These are phyloP conservation scores for Synchytrium microbalum DNA, from an alignment of 371 early-diverging fungal genomes.

Conservation along the genomic window DNA sequence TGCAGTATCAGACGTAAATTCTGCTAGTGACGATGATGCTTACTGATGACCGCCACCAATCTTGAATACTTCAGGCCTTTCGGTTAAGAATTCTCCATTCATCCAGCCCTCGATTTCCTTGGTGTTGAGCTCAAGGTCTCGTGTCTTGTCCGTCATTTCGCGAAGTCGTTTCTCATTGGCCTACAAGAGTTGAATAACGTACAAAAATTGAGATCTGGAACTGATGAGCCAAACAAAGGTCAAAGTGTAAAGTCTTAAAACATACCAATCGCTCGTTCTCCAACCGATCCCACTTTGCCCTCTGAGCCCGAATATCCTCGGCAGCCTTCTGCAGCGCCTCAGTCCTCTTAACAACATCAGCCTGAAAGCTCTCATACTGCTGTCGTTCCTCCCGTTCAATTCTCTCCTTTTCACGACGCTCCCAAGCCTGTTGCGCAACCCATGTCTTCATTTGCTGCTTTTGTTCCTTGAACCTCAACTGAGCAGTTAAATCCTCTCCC, in stretches of 20 bases:
- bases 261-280: conserved; percentile 30
- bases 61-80: conserved; percentile 35
- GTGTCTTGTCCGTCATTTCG: conserved; percentile 19
- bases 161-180: conserved; percentile 25
- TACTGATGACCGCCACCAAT: conserved; percentile 38
- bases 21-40: conserved; percentile 3
- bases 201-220: conserved; percentile 1
- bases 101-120: conserved; percentile 30
- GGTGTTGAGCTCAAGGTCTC: conserved; percentile 26
- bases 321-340: conserved; percentile 24
- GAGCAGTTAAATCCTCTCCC: conserved; percentile 39
- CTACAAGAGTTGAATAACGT: conserved; percentile 9
- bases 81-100: conserved; percentile 36
- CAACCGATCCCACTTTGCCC: conserved; percentile 24
- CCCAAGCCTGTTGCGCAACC: conserved; percentile 33
- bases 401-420: conserved; percentile 22
- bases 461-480: conserved; percentile 22
- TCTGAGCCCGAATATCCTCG: conserved; percentile 17
- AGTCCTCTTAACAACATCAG: conserved; percentile 24
- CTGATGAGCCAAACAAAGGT: conserved; percentile 4
- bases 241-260: neutral
- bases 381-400: conserved; percentile 29
- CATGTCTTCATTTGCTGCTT: conserved; percentile 40
- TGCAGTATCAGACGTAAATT: neutral
- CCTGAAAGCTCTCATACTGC: conserved; percentile 34